These are phyloP conservation scores for Dipteronia dyeriana DNA, from an alignment of 345 rosid species.

Conservation along the genomic window DNA sequence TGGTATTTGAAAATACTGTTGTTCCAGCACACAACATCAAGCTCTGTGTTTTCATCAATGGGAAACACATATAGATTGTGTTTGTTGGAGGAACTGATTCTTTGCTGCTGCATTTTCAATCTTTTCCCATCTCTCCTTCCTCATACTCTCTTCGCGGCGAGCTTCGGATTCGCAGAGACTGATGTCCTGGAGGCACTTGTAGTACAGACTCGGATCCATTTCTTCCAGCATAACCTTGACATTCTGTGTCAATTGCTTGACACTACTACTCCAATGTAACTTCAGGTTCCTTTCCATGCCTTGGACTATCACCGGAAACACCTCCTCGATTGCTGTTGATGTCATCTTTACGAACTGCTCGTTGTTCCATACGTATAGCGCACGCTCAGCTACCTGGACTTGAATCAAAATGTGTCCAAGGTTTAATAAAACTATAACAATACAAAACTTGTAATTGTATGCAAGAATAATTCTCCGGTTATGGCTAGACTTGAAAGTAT, in stretches of 20 bases:
- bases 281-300: conserved; percentile 61
- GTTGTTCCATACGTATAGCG: conserved; percentile 62
- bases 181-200: conserved; percentile 35
- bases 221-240: conserved; percentile 56
- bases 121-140: conserved; percentile 53
- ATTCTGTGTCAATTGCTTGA: conserved; percentile 56
- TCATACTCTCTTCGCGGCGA: conserved; percentile 28
- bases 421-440: too few relatives aligned
- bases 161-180: conserved; percentile 32
- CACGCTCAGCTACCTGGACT: conserved; percentile 60
- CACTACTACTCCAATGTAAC: conserved; percentile 65
- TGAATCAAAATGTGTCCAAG: not conserved
- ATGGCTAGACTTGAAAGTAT: too few relatives aligned
- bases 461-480: too few relatives aligned
- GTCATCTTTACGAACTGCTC: conserved; percentile 68
- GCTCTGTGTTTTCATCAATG: conserved; percentile 14
- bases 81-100: conserved; percentile 27
- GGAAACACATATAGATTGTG: too few relatives aligned
- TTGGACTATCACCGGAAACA: conserved; percentile 54
- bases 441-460: too few relatives aligned
- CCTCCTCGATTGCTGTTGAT: conserved; percentile 46
- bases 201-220: conserved; percentile 46
- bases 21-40: not conserved
- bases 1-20: not conserved
- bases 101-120: conserved; percentile 45